A percentile compares a stretch with the other conserved stretches of the same genome.
Conservation (phyloP, 208 protist genomes). For the Naegleria lovaniensis region DNA sequence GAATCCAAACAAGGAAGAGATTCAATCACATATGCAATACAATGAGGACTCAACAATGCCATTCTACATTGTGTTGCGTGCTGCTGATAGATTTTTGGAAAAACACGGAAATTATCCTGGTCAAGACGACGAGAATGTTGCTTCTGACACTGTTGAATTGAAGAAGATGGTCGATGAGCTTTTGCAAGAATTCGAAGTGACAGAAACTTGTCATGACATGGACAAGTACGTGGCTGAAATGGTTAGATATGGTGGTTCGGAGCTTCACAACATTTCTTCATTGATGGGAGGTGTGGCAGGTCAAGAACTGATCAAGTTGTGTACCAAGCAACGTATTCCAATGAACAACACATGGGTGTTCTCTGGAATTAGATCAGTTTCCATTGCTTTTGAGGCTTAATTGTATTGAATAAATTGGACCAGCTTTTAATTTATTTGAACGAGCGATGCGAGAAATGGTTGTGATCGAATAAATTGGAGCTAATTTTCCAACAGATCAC, state of each 20-base stretch:
- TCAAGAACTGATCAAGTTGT: constrained; percentile 90
- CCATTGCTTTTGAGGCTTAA: constrained; percentile 16
- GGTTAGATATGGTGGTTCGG: constrained; percentile 58
- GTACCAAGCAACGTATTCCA: constrained; percentile 79
- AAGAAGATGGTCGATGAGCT: constrained; percentile 25
- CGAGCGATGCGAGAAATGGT: too few relatives aligned
- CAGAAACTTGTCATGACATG: constrained; percentile 16
- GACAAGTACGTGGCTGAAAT: constrained; percentile 60
- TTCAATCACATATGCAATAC: background rate
- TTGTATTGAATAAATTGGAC: background rate
- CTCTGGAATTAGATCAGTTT: constrained; percentile 62
- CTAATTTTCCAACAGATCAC: too few relatives aligned
- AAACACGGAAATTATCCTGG: constrained; percentile 48
- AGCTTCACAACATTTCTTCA: constrained; percentile 78
- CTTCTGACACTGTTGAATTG: constrained; percentile 45
- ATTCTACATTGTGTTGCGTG: constrained; percentile 59
- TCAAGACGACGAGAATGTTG: constrained; percentile 35
- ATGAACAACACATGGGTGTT: constrained; percentile 78
- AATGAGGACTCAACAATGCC: constrained; percentile 30
- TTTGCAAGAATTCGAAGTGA: constrained; percentile 24
- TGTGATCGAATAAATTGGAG: too few relatives aligned
- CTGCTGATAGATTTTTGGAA: constrained; percentile 49
- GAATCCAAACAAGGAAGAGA: background rate
- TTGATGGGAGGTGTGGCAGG: constrained; percentile 80
- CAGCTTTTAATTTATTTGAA: too few relatives aligned